Conservation (phyloP, 441 rosid genomes). For the Manihot esculenta region DNA sequence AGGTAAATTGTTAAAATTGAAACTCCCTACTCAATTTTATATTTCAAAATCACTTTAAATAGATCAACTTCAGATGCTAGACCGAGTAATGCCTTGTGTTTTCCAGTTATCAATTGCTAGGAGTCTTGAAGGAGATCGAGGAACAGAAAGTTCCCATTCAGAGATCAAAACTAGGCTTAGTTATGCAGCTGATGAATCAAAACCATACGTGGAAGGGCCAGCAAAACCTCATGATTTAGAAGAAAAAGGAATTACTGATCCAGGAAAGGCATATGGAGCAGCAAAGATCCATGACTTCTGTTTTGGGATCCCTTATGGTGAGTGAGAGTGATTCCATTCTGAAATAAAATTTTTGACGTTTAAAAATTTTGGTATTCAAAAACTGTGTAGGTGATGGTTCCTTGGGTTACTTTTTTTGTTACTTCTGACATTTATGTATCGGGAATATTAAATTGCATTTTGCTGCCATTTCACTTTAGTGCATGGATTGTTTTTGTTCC, state of each 20-base stretch:
- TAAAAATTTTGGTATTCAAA: background rate
- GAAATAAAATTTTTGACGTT: background rate
- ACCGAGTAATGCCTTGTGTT: background rate
- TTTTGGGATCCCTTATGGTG: constrained; percentile 93
- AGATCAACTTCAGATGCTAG: background rate
- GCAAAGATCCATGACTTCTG: constrained; percentile 92
- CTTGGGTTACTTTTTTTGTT: no score
- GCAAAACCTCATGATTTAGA: constrained; percentile 19
- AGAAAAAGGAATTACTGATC: constrained; percentile 25
- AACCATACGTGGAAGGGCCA: constrained; percentile 40
- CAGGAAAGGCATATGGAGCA: constrained; percentile 37
- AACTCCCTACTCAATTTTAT: background rate
- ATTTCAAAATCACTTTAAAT: no score
- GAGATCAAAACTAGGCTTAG: constrained; percentile 32
- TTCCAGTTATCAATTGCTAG: constrained; percentile 48
- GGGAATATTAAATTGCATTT: background rate
- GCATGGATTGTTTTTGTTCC: no score
- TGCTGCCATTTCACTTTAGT: background rate
- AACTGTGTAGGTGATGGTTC: no score
- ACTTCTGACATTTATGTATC: background rate
- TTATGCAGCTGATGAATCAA: constrained; percentile 44
- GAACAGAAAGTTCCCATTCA: constrained; percentile 30
- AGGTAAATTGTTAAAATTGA: constrained; percentile 36
- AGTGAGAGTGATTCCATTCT: constrained; percentile 24
- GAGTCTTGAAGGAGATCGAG: constrained; percentile 45